Conservation (phyloP, 805 yeast genomes). For the Metschnikowia amazonensis region DNA sequence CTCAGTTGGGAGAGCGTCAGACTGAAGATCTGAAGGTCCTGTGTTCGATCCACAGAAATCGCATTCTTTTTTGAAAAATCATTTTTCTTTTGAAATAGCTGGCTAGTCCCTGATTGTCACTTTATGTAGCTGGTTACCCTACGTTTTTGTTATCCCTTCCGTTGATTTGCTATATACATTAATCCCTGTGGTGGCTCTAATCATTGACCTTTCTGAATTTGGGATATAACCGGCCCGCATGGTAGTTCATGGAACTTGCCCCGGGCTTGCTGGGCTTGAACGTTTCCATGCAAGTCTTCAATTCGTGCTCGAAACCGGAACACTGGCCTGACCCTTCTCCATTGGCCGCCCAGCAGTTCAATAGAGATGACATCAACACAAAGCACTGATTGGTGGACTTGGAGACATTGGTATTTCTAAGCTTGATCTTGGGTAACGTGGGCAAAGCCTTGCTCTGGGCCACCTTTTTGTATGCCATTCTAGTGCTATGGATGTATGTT, state of each 20-base stretch:
- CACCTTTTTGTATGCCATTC: conserved; percentile 43
- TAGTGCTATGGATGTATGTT: conserved; percentile 7
- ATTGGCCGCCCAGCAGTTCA: conserved; percentile 95
- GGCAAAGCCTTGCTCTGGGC: conserved; percentile 48
- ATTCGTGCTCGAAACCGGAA: conserved; percentile 57
- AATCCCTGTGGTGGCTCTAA: conserved; percentile 15
- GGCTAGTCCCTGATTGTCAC: too few species aligned
- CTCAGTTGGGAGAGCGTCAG: conserved; percentile 34
- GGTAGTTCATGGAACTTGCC: conserved; percentile 49
- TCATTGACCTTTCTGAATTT: conserved; percentile 47
- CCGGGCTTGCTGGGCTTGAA: conserved; percentile 38
- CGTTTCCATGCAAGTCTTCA: conserved; percentile 69
- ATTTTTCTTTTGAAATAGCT: too few species aligned
- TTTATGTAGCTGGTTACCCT: background rate
- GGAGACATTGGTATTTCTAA: conserved; percentile 57
- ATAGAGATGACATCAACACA: conserved; percentile 76
- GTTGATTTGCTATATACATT: conserved; percentile 10
- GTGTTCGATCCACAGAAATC: conserved; percentile 32
- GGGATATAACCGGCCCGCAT: conserved; percentile 53
- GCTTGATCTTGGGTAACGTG: conserved; percentile 69
- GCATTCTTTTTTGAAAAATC: conserved; percentile 21
- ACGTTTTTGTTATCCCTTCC: background rate
- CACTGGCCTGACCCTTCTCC: conserved; percentile 78
- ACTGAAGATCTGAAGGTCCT: conserved; percentile 18
- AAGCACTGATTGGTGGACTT: conserved; percentile 67